Conservation (phyloP, 2,329 filamentous ascomycete genomes). For the Alternaria sp. region DNA sequence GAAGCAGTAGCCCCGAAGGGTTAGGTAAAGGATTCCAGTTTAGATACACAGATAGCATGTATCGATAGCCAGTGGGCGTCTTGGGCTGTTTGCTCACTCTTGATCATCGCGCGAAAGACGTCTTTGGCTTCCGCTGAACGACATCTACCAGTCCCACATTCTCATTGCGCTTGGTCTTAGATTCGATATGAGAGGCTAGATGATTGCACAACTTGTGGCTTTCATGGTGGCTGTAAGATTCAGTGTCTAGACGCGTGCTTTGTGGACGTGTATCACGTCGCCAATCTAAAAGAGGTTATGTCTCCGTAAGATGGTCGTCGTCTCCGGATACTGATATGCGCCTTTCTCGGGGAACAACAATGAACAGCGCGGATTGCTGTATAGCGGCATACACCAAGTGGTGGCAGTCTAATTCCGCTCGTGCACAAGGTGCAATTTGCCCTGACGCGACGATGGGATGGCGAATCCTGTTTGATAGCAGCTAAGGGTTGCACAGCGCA, state of each 20-base stretch:
- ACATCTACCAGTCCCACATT: background rate
- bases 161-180: background rate
- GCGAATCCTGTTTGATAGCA: background rate
- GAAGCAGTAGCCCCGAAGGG: background rate
- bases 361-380: background rate
- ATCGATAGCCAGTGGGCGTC: background rate
- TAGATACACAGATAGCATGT: background rate
- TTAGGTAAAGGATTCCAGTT: background rate
- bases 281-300: background rate
- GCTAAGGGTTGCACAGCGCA: background rate
- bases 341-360: background rate
- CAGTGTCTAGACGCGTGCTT: slow-evolving; percentile 1
- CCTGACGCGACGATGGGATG: background rate
- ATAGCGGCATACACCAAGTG: background rate
- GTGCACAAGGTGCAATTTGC: background rate
- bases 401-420: background rate
- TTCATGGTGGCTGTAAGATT: background rate
- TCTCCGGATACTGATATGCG: background rate
- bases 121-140: background rate
- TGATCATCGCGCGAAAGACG: background rate
- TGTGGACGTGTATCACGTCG: background rate
- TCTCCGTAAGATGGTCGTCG: background rate
- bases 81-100: slow-evolving; percentile 1
- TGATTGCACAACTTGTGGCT: background rate
- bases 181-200: background rate